These are phyloP conservation scores for Rhizoctonia solani DNA, from an alignment of 1,284 basidiomycete genomes.

Conservation along the genomic window DNA sequence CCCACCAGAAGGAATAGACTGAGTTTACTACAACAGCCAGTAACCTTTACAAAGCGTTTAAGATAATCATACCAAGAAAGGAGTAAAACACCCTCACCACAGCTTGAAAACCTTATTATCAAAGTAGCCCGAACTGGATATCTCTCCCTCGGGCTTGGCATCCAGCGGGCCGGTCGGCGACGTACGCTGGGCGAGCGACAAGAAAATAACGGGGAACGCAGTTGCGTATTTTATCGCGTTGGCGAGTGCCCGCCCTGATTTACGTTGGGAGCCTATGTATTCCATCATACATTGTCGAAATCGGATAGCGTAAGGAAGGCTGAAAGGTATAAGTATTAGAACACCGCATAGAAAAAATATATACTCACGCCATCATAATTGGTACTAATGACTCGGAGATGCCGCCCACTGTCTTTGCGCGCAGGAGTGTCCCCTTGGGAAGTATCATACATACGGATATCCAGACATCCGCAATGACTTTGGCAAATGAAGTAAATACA, in stretches of 20 bases:
- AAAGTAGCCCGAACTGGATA: slow-evolving; percentile 24
- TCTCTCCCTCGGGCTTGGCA: slow-evolving; percentile 25
- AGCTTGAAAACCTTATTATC: slow-evolving; percentile 77
- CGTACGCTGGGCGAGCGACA: slow-evolving; percentile 81
- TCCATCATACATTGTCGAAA: slow-evolving; percentile 94
- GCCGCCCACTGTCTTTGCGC: slow-evolving; percentile 64
- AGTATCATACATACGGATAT: slow-evolving; percentile 80
- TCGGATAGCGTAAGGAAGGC: slow-evolving; percentile 88
- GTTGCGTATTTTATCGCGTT: slow-evolving; percentile 98
- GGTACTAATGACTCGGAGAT: slow-evolving; percentile 76
- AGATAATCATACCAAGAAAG: slow-evolving; percentile 1
- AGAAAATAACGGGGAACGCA: slow-evolving; percentile 95
- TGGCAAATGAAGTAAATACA: slow-evolving; percentile 94
- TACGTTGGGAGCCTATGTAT: slow-evolving; percentile 69
- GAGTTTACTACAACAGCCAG: slow-evolving; percentile 87
- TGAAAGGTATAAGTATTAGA: slow-evolving; percentile 45
- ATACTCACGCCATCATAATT: slow-evolving; percentile 80
- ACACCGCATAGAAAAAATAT: not conserved
- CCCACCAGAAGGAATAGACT: slow-evolving; percentile 98
- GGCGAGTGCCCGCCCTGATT: slow-evolving; percentile 74
- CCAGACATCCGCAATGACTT: slow-evolving; percentile 95
- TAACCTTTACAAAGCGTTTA: slow-evolving; percentile 59
- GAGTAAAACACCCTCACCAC: slow-evolving; percentile 60
- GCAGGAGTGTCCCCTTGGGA: slow-evolving; percentile 69
- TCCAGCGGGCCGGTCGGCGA: slow-evolving; percentile 40